Conservation (phyloP, 169 alveolate species). For the Eimeria sp. region DNA sequence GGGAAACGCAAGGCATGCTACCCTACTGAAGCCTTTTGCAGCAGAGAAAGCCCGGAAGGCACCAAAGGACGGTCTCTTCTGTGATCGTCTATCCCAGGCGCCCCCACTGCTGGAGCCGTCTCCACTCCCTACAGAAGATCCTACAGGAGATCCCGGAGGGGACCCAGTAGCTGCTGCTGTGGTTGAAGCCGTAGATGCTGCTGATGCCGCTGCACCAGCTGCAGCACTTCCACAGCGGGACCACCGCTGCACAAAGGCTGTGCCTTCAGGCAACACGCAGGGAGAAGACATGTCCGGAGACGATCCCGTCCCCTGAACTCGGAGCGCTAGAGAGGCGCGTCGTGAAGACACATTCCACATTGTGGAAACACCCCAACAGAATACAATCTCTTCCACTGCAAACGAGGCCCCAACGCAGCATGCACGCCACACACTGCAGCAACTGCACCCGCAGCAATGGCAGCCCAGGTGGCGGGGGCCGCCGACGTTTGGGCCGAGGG, state of each 20-base stretch:
- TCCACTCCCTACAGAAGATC: not conserved
- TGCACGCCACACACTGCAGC: not conserved
- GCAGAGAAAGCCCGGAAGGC: slow-evolving; percentile 36
- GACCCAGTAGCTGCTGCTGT: slow-evolving; percentile 6
- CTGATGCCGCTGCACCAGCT: not conserved
- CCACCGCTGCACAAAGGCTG: slow-evolving; percentile 43
- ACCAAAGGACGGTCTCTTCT: not conserved
- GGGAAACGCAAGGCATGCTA: slow-evolving; percentile 32
- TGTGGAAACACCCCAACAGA: not conserved
- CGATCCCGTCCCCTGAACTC: slow-evolving; percentile 6
- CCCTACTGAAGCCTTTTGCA: slow-evolving; percentile 19
- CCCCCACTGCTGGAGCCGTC: not conserved
- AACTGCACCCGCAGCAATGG: slow-evolving; percentile 4
- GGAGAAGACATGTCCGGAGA: slow-evolving; percentile 2
- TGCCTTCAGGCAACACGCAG: slow-evolving; percentile 39
- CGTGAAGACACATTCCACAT: slow-evolving; percentile 32
- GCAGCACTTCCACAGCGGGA: not conserved
- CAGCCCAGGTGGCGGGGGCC: not conserved
- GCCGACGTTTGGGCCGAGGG: not conserved
- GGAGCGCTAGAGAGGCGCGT: slow-evolving; percentile 13
- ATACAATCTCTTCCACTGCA: slow-evolving; percentile 5
- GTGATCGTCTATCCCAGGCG: not conserved
- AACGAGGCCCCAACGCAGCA: not conserved
- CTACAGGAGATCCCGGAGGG: not conserved
- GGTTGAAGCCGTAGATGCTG: not conserved